phyloP scores from a whole-genome alignment of 2,329 filamentous ascomycete species.

The Hypoxylon sp. region DNA sequence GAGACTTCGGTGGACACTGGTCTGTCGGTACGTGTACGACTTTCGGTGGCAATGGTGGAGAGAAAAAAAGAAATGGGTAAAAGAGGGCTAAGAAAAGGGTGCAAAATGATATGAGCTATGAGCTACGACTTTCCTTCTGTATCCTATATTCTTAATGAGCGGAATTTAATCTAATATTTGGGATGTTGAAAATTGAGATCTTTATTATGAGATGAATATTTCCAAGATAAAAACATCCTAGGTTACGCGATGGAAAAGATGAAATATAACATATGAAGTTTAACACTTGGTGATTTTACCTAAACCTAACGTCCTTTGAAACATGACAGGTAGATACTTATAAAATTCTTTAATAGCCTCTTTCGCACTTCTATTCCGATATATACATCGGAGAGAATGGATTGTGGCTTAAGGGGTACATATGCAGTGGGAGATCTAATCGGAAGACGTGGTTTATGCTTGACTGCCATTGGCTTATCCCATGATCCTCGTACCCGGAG shows the following conservation, averaged over 20 bases:
- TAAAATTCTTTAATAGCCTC: background rate
- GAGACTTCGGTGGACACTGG: slow-evolving; percentile 11
- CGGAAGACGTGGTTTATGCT: slow-evolving; percentile 18
- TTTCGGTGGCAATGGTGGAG: slow-evolving; percentile 13
- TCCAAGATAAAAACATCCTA: background rate
- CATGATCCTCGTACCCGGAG: slow-evolving; percentile 20
- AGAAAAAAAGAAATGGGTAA: slow-evolving; percentile 20
- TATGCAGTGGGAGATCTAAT: slow-evolving; percentile 9
- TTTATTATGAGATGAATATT: background rate
- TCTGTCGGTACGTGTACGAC: slow-evolving; percentile 17
- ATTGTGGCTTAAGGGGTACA: slow-evolving; percentile 6
- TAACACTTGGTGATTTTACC: background rate
- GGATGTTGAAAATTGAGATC: background rate
- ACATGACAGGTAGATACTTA: background rate
- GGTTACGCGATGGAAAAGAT: background rate
- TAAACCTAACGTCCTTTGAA: too few species aligned
- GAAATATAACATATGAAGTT: background rate
- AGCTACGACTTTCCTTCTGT: slow-evolving; percentile 26
- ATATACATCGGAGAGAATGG: slow-evolving; percentile 14
- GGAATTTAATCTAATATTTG: slow-evolving; percentile 27
- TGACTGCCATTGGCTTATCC: slow-evolving; percentile 21
- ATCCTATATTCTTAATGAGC: slow-evolving; percentile 20
- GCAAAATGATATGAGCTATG: slow-evolving; percentile 31
- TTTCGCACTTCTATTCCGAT: slow-evolving; percentile 3
- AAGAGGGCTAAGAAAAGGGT: slow-evolving; percentile 10